Conservation (phyloP, 176 grass and related monocot genomes). For the Panicum miliaceum region DNA sequence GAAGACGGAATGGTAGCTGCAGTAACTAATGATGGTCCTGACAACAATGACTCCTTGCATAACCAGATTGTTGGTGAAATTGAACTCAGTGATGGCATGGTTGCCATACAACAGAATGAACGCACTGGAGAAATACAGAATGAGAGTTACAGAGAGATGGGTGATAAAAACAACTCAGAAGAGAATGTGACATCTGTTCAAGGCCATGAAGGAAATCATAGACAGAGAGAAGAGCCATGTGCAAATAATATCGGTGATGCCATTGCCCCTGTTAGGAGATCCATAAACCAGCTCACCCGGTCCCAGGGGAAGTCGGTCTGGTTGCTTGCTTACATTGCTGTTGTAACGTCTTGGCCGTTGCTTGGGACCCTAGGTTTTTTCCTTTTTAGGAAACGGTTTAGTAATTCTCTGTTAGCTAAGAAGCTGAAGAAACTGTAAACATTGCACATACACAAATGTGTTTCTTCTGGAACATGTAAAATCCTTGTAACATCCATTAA, state of each 20-base stretch:
- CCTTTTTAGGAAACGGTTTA: constrained; percentile 64
- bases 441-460: neutral
- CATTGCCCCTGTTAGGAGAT: constrained; percentile 75
- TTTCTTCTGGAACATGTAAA: constrained; percentile 37
- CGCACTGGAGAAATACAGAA: constrained; percentile 22
- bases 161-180: constrained; percentile 31
- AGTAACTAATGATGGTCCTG: constrained; percentile 51
- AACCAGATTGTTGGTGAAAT: constrained; percentile 21
- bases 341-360: constrained; percentile 83
- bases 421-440: constrained; percentile 38
- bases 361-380: constrained; percentile 61
- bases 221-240: constrained; percentile 31
- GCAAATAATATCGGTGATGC: constrained; percentile 46
- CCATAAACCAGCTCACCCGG: constrained; percentile 59
- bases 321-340: constrained; percentile 83
- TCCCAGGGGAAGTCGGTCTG: constrained; percentile 64
- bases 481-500: constrained; percentile 22
- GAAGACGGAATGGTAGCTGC: constrained; percentile 85
- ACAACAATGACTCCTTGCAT: constrained; percentile 18
- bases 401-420: constrained; percentile 39
- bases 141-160: neutral
- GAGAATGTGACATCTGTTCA: neutral
- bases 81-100: neutral
- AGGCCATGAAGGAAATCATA: constrained; percentile 21
- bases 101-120: constrained; percentile 27